Base-by-base conservation (phyloP, 805 yeast genomes). In the Kuraishia capsulata region DNA sequence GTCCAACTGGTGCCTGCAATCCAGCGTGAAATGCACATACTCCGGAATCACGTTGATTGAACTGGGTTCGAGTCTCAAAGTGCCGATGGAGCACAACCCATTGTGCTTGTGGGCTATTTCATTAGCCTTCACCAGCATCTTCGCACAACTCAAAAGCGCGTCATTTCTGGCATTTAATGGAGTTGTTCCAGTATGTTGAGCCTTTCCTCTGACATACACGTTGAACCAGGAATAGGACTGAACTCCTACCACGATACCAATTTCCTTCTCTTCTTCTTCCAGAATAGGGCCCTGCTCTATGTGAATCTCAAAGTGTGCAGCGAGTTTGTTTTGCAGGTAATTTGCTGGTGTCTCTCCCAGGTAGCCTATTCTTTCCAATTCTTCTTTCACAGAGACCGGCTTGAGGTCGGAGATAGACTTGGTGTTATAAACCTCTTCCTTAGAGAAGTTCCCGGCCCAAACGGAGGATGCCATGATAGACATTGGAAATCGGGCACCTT, bases 201-300 rank as follows among this genome's bases (percentile, higher is more conserved):
- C 81, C 46, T 66, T 70, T 32, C 89, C 89, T 8, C 49, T 59
- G 18, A 81, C 69, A n/a, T 56, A 64, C 19, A 76, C 64, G 35
- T 68, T 72, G 39, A 66, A 62, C 89, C 89, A 81, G 34, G 65
- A 57, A 47, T 74, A 76, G 2, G 81, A 81, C 53, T 81, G 88
- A 24, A 71, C 83, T 25, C 82, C 83, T 10, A 63, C 64, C 8
- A 81, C 87, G 34, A 80, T 61, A 25, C 89, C 89, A 40, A 81
- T 72, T 41, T 68, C 67, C 48, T 73, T 72, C 4, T 66, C 49
- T 24, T 66, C 67, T 19, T 67, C 65, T 51, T 81, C 86, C 36
- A 81, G 63, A 30, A 78, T 66, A 10, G 88, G 88, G 4, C 89
- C 89, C 56, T 81, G 89, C 50, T 81, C 88, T 43, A 81, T 81